Base-by-base conservation (phyloP, 1,139 yeast species). In the Lodderomyces beijingensis region DNA sequence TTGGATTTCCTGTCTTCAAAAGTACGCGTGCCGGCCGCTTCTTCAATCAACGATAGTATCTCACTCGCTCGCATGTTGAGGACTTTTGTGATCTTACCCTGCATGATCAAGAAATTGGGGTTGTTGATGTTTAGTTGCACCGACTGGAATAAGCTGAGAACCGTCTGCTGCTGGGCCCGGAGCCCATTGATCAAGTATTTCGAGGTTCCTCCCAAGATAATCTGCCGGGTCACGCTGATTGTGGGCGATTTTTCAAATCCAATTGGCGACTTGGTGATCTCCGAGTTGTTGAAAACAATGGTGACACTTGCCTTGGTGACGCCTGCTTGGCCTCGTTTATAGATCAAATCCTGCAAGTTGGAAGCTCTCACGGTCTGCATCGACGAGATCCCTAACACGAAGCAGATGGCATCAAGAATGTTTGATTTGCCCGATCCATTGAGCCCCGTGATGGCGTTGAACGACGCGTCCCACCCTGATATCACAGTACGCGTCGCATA, bases 371-470 rank as follows among this genome's bases (percentile, higher is more conserved):
- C 96, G 0, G 96, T 86, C 15, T 87, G 59, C 94, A 91, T 88
- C 6, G 94, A 79, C 1, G 96, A 83, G 41, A 93, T 89, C 35
- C 99, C 99, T 23, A 93, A 70, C n/a, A 93, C 99, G 59, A 93
- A 93, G 60, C 98, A 93, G 36, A 91, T 91, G 37, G 98, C 95
- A 59, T 93, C 98, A 31, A 91, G 65, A 38, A 91, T 88, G 56
- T 91, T 91, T 14, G 96, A 88, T 53, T 91, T 93, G 8, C 98
- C 99, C 1, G 96, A 87, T 9, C 99, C 99, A 55, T 93, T 93
- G 37, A 91, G 70, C 8, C 99, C 98, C 0, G 99, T 93, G 53
- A 93, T 91, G 48, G 98, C 96, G 60, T 93, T 93, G 61, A 93
- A 93, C 57, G 84, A 95, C 1, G 87, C 74, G 56, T 93, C 98